Conservation (phyloP, 2,329 filamentous ascomycete species). For the Penicillium frequentans region DNA sequence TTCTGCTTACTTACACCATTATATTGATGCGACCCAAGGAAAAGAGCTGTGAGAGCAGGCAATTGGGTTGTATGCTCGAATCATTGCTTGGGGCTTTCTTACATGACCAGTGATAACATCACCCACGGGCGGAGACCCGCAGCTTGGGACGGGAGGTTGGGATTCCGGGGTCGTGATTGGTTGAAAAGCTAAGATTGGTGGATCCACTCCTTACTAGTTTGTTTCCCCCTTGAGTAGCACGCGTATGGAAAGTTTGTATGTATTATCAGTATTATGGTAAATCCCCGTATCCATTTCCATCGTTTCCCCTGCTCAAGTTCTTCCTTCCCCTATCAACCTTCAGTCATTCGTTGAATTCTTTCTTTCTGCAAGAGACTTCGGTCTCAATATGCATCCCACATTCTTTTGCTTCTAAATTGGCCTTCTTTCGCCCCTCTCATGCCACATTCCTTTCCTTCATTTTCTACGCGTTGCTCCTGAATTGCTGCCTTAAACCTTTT, state of each 20-base stretch:
- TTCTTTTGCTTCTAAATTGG: slow-evolving; percentile 9
- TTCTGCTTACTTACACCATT: neutral
- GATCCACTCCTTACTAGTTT: neutral
- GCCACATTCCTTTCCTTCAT: slow-evolving; percentile 13
- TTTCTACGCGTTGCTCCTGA: slow-evolving; percentile 21
- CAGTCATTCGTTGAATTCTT: slow-evolving; percentile 16
- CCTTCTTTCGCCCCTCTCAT: neutral
- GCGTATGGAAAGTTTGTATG: neutral
- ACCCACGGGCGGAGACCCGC: slow-evolving; percentile 2
- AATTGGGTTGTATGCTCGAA: neutral
- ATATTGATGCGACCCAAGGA: neutral
- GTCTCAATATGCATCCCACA: slow-evolving; percentile 16
- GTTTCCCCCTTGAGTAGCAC: neutral
- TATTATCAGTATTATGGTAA: neutral
- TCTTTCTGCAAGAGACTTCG: slow-evolving; percentile 6
- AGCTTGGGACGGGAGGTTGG: neutral
- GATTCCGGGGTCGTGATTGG: neutral
- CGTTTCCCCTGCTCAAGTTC: neutral
- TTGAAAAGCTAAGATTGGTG: neutral
- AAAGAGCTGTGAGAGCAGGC: no score
- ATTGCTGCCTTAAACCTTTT: slow-evolving; percentile 20
- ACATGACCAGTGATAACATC: neutral
- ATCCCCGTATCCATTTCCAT: neutral
- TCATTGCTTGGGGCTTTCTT: neutral
- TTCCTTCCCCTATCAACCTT: neutral